Evolutionary conservation across 1,284 basidiomycete genomes (phyloP).

Genomic region (Agroathelia rolfsii): DNA sequence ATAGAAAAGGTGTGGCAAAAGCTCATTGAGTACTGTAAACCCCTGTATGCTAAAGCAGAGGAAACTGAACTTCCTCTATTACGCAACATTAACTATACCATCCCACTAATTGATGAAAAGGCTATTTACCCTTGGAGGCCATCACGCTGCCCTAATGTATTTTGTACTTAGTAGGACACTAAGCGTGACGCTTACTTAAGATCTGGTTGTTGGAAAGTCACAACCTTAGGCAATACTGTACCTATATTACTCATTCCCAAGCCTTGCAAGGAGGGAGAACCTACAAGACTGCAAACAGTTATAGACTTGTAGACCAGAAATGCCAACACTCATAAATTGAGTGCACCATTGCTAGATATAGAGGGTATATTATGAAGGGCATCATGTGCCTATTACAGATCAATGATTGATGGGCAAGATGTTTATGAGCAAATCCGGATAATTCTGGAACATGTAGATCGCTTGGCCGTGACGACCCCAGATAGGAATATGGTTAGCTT

Average conservation of each 20-base stretch:
- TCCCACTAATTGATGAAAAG: neutral
- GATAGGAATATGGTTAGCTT: constrained; percentile 27
- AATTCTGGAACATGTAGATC: constrained; percentile 16
- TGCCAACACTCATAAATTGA: constrained; percentile 25
- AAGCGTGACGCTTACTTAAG: constrained; percentile 19
- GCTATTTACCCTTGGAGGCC: neutral
- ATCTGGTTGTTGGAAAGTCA: constrained; percentile 20
- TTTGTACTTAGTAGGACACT: constrained; percentile 16
- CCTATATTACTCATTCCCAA: constrained; percentile 28
- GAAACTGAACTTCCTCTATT: neutral
- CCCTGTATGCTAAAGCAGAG: constrained; percentile 13
- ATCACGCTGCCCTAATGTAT: neutral
- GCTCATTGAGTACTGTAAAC: constrained; percentile 14
- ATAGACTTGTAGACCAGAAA: constrained; percentile 22
- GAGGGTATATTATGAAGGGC: constrained; percentile 20
- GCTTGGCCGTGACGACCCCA: constrained; percentile 19
- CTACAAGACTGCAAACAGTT: constrained; percentile 20
- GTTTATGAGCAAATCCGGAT: constrained; percentile 26
- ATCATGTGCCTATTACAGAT: constrained; percentile 14
- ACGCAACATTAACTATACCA: neutral
- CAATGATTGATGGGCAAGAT: constrained; percentile 20
- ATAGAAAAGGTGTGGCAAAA: constrained; percentile 13
- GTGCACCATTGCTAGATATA: constrained; percentile 25
- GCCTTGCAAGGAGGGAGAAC: constrained; percentile 17
- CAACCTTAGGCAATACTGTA: constrained; percentile 18